Conservation (phyloP, 1,139 yeast species). For the Kluyveromyces marxianus region DNA sequence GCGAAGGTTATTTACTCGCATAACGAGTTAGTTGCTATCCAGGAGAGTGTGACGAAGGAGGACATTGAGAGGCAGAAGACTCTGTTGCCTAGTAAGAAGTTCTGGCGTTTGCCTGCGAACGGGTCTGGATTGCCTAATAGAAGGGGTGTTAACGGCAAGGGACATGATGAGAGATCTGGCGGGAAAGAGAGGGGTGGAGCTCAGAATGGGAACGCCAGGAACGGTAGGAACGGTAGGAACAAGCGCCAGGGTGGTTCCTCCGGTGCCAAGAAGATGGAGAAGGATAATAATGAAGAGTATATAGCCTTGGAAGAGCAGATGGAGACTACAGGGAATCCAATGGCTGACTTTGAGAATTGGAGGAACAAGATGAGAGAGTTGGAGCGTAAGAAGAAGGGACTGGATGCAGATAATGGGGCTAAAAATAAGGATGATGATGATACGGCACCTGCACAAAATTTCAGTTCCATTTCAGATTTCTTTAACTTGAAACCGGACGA, state of each 20-base stretch:
- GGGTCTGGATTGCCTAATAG: background rate
- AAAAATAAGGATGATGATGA: conserved; percentile 4
- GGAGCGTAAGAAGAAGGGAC: conserved; percentile 46
- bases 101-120: conserved; percentile 28
- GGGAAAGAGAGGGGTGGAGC: conserved; percentile 7
- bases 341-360: conserved; percentile 68
- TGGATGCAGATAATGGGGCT: conserved; percentile 6
- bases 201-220: conserved; percentile 10
- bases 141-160: background rate
- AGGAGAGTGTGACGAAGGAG: conserved; percentile 14
- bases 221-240: conserved; percentile 12
- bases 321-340: conserved; percentile 42
- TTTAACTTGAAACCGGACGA: conserved; percentile 19
- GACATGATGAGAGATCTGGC: background rate
- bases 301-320: conserved; percentile 29
- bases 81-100: conserved; percentile 27
- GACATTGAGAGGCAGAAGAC: conserved; percentile 11
- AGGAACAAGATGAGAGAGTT: conserved; percentile 52
- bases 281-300: conserved; percentile 18
- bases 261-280: conserved; percentile 12
- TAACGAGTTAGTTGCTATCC: conserved; percentile 17
- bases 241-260: conserved; percentile 15
- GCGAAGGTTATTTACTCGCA: conserved; percentile 18
- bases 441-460: conserved; percentile 11
- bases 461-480: conserved; percentile 28